Percentiles rank a stretch among this genome's conserved stretches.
Evolutionary conservation across 2,329 filamentous ascomycete species (phyloP).

Genomic region (Fusarium subtropicale): DNA sequence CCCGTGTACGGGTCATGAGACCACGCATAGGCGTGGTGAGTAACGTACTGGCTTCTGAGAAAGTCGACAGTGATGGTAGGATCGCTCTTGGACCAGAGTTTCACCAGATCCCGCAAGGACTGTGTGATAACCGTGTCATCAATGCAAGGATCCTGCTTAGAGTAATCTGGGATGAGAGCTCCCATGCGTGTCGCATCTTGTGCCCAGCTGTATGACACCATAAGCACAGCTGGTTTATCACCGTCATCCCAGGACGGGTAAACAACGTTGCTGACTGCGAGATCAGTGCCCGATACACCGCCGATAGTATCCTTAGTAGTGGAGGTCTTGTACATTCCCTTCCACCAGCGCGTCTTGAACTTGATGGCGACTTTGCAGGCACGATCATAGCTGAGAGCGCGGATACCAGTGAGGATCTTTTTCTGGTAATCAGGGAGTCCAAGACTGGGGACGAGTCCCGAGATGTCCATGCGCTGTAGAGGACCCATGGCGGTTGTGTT

Average conservation of each 20-base stretch:
- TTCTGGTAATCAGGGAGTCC: background rate
- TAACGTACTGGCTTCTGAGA: conserved; percentile 16
- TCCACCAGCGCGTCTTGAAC: conserved; percentile 35
- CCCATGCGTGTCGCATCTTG: conserved; percentile 37
- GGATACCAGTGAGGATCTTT: conserved; percentile 20
- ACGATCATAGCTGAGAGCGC: conserved; percentile 23
- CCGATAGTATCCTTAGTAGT: background rate
- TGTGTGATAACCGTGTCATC: conserved; percentile 23
- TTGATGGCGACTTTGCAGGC: conserved; percentile 34
- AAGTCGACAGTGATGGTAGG: background rate
- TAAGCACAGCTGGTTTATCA: conserved; percentile 13
- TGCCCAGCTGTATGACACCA: conserved; percentile 35
- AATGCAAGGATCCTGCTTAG: background rate
- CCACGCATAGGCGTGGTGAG: conserved; percentile 55
- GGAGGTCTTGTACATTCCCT: conserved; percentile 16
- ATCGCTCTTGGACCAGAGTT: conserved; percentile 8
- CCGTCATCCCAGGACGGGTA: conserved; percentile 32
- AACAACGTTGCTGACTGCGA: conserved; percentile 11
- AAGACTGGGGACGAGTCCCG: rapidly evolving
- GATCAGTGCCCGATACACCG: conserved; percentile 15
- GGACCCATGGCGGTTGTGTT: conserved; percentile 33
- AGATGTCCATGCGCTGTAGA: conserved; percentile 26
- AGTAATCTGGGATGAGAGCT: conserved; percentile 23
- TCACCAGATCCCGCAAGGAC: conserved; percentile 25
- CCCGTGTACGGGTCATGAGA: conserved; percentile 49